Base-by-base conservation (phyloP, 1,139 yeast species). In the Eremothecium coryli region DNA sequence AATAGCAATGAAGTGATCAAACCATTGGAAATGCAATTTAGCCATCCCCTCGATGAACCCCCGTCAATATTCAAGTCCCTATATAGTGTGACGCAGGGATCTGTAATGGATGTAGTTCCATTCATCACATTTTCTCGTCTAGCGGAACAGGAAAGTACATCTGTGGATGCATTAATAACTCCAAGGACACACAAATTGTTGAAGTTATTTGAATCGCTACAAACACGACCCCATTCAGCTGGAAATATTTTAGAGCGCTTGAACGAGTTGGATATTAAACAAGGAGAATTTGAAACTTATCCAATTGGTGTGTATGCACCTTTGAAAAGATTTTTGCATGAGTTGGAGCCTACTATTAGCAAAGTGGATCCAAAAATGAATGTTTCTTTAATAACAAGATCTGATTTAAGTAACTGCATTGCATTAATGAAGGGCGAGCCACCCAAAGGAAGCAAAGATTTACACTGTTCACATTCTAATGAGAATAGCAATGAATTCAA, bases 301-400 rank as follows among this genome's bases (percentile, higher is more conserved):
- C 95, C 95, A 0, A 61, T 76, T 3, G 94, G 94, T 0, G 64
- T 85, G 2, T 59, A 70, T 18, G 59, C 80, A 3, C 86, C 93
- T 0, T 58, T 85, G 33, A 73, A 72, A 41, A 80, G 76, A 41
- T 70, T 76, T 1, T 58, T 80, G 18, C 65, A 70, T 48, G 60
- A 56, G 23, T 71, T 82, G 41, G 85, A 78, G 48, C 71, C 71
- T 31, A 60, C 62, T 17, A 68, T 82, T 0, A 66, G 71, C 0
- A 63, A 70, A 29, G 69, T 70, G 30, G 68, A 76, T 70, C 60
- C 64, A 2, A 16, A 30, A n/a, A 55, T 65, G n/a, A 70, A 75
- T 11, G 61, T 82, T 26, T 71, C 70, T 11, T 56, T 84, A 22
- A 71, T 81, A 4, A 82, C 80, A 1, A 66, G 95, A 47, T 70